phyloP scores from a whole-genome alignment of 805 yeast species.

The Pichia ethanolica region DNA sequence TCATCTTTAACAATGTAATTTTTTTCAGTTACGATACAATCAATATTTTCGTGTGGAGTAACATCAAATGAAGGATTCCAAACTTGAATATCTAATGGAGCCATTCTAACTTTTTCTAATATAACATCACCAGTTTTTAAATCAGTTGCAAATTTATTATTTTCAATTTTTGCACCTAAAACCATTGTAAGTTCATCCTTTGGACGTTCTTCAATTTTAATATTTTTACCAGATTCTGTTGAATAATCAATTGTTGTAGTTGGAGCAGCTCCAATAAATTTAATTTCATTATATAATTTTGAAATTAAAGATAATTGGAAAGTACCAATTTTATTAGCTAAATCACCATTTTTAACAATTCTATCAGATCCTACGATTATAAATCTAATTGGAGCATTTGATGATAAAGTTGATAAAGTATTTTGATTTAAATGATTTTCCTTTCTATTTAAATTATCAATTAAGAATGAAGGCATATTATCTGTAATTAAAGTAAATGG shows the following conservation, averaged over 20 bases:
- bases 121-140: slow-evolving; percentile 16
- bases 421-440: slow-evolving; percentile 22
- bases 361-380: slow-evolving; percentile 95
- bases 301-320: slow-evolving; percentile 78
- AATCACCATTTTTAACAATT: slow-evolving; percentile 86
- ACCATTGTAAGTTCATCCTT: slow-evolving; percentile 68
- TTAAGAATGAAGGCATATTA: slow-evolving; percentile 79
- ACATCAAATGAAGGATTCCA: slow-evolving; percentile 98
- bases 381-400: slow-evolving; percentile 66
- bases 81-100: slow-evolving; percentile 76
- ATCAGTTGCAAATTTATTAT: slow-evolving; percentile 25
- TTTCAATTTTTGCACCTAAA: slow-evolving; percentile 53
- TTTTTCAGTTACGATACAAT: slow-evolving; percentile 84
- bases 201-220: slow-evolving; percentile 85
- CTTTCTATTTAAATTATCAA: slow-evolving; percentile 34
- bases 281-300: slow-evolving; percentile 53
- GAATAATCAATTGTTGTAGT: slow-evolving; percentile 76
- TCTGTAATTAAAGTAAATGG: slow-evolving; percentile 89
- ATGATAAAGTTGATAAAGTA: slow-evolving; percentile 13
- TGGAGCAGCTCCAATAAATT: slow-evolving; percentile 93
- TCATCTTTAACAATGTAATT: slow-evolving; percentile 44
- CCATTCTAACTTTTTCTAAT: slow-evolving; percentile 57
- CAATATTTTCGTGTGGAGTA: slow-evolving; percentile 76
- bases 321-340: slow-evolving; percentile 96
- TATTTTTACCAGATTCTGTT: slow-evolving; percentile 62